Base-by-base conservation (phyloP, 202 grass and related monocot species). In the Digitaria exilis region DNA sequence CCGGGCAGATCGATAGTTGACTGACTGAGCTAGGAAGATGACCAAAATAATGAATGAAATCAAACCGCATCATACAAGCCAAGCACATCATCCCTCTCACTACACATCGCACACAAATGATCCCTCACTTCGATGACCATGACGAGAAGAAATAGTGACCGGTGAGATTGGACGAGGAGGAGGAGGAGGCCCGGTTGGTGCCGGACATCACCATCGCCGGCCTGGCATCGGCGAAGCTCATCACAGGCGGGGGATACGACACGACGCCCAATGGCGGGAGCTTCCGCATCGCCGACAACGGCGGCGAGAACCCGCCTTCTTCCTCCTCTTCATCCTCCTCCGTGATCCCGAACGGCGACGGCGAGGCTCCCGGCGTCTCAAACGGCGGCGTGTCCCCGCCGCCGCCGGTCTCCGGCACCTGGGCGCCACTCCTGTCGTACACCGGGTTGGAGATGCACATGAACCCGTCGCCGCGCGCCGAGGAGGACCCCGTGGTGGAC, bases 401-500 rank as follows among this genome's bases (percentile, higher is more conserved):
- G 16, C 2, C 35, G 9, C 31, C 3, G 22, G 48, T 7, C 16
- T 17, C 52, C 63, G 24, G 48, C n/a, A 5, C 4, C 59, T 12
- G 59, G 9, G 22, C 55, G 80, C 14, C 54, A 54, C 84, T 9
- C 42, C 65, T 63, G 6, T 94, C 77, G 77, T 90, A 97, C 83
- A 97, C 90, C 16, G 89, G 94, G 86, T 97, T 97, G 32, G 94
- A 94, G 79, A 97, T 94, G 77, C 65, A 89, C 73, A 97, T 34
- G 65, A 94, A 90, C 17, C 81, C 73, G 24, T 91, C 87, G 54
- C 67, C 65, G 37, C 65, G 28, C 21, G 46, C 65, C 16, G 79
- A 26, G 15, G 37, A 39, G 7, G 90, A 90, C 74, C 44, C 50
- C 3, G 50, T 13, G 0, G 88, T 77, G 46, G 89, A 84, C 43